Percentiles rank a stretch among this genome's conserved stretches.
Evolutionary conservation across 441 rosid genomes (phyloP).

Genomic region (Populus hybrid): DNA sequence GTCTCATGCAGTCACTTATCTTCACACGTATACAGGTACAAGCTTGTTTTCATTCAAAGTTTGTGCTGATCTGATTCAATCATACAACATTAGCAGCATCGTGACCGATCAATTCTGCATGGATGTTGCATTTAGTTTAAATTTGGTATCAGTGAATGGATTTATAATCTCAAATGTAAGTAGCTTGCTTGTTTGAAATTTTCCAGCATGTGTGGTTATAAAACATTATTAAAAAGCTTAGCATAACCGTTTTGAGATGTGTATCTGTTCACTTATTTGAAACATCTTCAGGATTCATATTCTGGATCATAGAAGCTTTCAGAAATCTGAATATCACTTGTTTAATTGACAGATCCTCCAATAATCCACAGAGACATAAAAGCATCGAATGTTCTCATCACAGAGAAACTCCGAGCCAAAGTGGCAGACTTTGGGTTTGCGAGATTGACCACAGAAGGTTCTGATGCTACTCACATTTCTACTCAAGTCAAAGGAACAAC

Average conservation of each 20-base stretch:
- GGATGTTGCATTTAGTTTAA: neutral
- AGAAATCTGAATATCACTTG: conserved; percentile 13
- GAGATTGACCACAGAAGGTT: conserved; percentile 35
- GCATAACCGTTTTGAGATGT: neutral
- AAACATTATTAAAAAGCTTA: neutral
- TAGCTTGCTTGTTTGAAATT: neutral
- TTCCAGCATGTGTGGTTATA: neutral
- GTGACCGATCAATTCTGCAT: neutral
- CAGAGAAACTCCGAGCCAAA: conserved; percentile 57
- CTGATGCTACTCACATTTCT: conserved; percentile 53
- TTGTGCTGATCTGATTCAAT: neutral
- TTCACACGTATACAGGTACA: conserved; percentile 77
- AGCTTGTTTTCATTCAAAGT: neutral
- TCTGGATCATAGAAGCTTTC: conserved; percentile 3
- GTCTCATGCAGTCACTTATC: conserved; percentile 85
- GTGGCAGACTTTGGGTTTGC: conserved; percentile 72
- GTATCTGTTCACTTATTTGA: neutral
- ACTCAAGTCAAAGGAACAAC: conserved; percentile 68
- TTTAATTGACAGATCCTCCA: conserved; percentile 60
- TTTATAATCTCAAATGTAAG: neutral
- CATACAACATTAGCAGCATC: neutral
- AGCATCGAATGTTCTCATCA: conserved; percentile 63
- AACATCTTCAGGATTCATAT: neutral
- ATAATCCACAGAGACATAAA: conserved; percentile 91
- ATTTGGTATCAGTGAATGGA: neutral